Base-by-base conservation (phyloP, 371 early-diverging fungal species). In the Nosema muscidifuracis region DNA sequence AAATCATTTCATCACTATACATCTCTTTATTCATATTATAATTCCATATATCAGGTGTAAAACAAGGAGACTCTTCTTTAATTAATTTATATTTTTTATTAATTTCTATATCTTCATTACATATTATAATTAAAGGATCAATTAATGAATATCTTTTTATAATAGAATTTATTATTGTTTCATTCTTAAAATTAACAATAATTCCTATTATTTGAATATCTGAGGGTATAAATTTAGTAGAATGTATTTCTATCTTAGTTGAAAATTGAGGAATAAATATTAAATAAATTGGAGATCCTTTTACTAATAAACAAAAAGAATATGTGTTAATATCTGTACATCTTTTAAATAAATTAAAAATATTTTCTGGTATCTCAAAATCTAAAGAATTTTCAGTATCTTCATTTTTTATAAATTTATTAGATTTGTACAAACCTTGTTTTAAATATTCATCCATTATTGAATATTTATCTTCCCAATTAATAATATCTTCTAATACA, bases 21-120 rank as follows among this genome's bases (percentile, higher is more conserved):
- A 30, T 20, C 2, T 51, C 36, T 24, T 56, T 50, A 33, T 40
- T 22, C 18, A 72, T 40, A 55, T 63, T 72, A 47, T 72, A 72
- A 20, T 72, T 72, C 72, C 72, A 72, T 56, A 47, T 63, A 34
- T 64, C 65, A 38, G 65, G 65, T 7, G 30, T 33, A 56, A 31
- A 58, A 56, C 36, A 64, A 33, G 24, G 24, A 1, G 65, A 44
- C 10, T 31, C 15, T 18, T 58, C 47, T 16, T 40, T 20, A 7
- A 13, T 38, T 31, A 55, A 31, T 56, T 38, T 43, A 28, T n/a
- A 9, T 10, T 12, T 22, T 30, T 24, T 56, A 51, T 55, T 42
- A 13, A 40, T 53, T 22, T n/a, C 57, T n/a, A 58, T 43, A 15
- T 53, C 38, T 18, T 55, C 50, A 15, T 18, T 43, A 7, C 34